Base-by-base conservation (phyloP, 2,329 filamentous ascomycete species). In the Zymoseptoria passerinii region DNA sequence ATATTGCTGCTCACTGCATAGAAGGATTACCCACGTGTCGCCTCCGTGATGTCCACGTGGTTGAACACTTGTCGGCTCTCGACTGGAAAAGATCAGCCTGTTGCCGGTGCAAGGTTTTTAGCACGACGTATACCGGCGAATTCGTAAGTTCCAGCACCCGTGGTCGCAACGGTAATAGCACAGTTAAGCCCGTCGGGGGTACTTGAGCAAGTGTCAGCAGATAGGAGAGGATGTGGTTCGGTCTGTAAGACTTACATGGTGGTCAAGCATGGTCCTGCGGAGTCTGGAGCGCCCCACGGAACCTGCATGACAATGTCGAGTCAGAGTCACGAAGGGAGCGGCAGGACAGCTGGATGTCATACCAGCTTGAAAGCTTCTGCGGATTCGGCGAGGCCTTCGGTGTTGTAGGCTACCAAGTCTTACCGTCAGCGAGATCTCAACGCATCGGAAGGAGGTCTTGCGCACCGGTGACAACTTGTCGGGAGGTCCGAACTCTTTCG, bases 61-160 rank as follows among this genome's bases (percentile, higher is more conserved):
- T 55, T 23, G 52, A 63, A 63, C 44, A 61, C 61, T 40, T 63
- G 61, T n/a, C 58, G 53, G 16, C 52, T 61, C 13, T 55, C 58
- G 18, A 61, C 61, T 57, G 10, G 2, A 8, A n/a, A 10, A 13
- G 4, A 18, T 40, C 35, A 40, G 10, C 35, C 4, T 16, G 4
- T 18, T 18, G 19, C 1, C 10, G 4, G 20, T 20, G 4, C 9
- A 27, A 3, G 18, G 20, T 2, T 16, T 20, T 8, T 7, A 50
- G n/a, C 18, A 20, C 13, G 48, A 20, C 10, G 23, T n/a, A 20
- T 50, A 50, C 48, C 23, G 9, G 61, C 61, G 19, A 63, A 61
- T 13, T 63, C 18, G 23, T 61, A 58, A 1, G 58, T 63, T n/a
- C 61, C 61, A 48, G 58, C 28, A n/a, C 61, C 61, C 0, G 61